phyloP scores from a whole-genome alignment of 2,329 filamentous ascomycete genomes.

The Trichoderma sp. region DNA sequence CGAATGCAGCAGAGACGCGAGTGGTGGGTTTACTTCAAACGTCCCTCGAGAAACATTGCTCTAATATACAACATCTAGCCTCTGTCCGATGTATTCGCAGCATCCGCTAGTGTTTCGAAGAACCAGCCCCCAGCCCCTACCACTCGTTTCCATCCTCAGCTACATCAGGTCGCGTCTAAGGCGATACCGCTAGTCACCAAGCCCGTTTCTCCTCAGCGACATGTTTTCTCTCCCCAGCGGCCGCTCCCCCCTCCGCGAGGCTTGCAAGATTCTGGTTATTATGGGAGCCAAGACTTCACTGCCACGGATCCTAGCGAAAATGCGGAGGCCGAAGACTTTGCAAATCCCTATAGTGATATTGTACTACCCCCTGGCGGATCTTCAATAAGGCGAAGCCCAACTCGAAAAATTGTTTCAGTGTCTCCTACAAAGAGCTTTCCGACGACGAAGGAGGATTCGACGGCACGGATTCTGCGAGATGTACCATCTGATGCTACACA shows the following conservation, averaged over 20 bases:
- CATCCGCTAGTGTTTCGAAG: constrained; percentile 51
- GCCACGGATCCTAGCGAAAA: constrained; percentile 27
- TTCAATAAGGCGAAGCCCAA: constrained; percentile 25
- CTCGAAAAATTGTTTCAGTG: constrained; percentile 29
- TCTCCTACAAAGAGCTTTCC: constrained; percentile 41
- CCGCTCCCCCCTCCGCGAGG: constrained; percentile 24
- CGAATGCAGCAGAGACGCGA: constrained; percentile 54
- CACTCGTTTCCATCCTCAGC: constrained; percentile 51
- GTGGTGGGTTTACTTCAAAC: constrained; percentile 50
- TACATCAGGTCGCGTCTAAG: constrained; percentile 53
- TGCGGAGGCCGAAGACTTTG: constrained; percentile 23
- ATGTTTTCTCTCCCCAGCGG: constrained; percentile 32
- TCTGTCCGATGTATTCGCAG: constrained; percentile 56
- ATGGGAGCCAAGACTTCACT: constrained; percentile 57
- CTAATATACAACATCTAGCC: constrained; percentile 45
- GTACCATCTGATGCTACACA: neutral
- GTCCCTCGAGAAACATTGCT: neutral
- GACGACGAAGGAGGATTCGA: constrained; percentile 46
- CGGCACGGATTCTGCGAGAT: constrained; percentile 25
- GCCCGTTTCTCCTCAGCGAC: constrained; percentile 32
- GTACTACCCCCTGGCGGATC: constrained; percentile 21
- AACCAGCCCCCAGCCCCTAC: constrained; percentile 49
- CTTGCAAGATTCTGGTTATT: constrained; percentile 64
- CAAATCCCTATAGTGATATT: constrained; percentile 23
- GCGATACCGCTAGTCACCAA: constrained; percentile 36